phyloP scores from a whole-genome alignment of 2,329 filamentous ascomycete species.

The Biscogniauxia sp. region DNA sequence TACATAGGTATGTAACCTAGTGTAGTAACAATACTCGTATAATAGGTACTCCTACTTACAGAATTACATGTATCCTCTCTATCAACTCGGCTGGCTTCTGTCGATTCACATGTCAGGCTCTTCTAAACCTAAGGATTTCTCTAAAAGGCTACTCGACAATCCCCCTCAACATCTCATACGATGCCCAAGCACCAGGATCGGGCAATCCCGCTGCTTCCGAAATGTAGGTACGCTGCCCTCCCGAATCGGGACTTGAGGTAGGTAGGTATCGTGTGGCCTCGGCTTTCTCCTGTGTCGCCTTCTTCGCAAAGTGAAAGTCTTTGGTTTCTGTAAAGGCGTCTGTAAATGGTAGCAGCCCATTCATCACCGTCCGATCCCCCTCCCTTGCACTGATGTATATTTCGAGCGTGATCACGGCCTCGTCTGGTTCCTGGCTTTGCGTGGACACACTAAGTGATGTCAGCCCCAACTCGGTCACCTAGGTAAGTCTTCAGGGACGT shows the following conservation, averaged over 20 bases:
- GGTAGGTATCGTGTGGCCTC: conserved; percentile 27
- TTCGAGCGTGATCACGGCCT: conserved; percentile 24
- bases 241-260: conserved; percentile 30
- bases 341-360: conserved; percentile 21
- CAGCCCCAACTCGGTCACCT: not conserved
- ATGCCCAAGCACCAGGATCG: conserved; percentile 33
- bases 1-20: too few species aligned
- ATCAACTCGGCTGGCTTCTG: too few species aligned
- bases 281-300: conserved; percentile 28
- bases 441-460: conserved; percentile 1
- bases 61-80: too few species aligned
- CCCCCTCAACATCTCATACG: conserved; percentile 25
- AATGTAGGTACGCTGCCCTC: conserved; percentile 30
- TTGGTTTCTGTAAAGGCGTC: conserved; percentile 14
- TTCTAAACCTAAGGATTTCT: too few species aligned
- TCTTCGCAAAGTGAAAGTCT: conserved; percentile 38
- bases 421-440: conserved; percentile 21
- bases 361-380: conserved; percentile 27
- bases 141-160: conserved; percentile 2
- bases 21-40: too few species aligned
- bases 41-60: too few species aligned
- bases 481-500: conserved; percentile 16
- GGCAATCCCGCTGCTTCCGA: conserved; percentile 29
- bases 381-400: conserved; percentile 27
- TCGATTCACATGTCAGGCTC: too few species aligned